phyloP scores from a whole-genome alignment of 73 alveolate genomes.

The Tetrahymena malaccensis region DNA sequence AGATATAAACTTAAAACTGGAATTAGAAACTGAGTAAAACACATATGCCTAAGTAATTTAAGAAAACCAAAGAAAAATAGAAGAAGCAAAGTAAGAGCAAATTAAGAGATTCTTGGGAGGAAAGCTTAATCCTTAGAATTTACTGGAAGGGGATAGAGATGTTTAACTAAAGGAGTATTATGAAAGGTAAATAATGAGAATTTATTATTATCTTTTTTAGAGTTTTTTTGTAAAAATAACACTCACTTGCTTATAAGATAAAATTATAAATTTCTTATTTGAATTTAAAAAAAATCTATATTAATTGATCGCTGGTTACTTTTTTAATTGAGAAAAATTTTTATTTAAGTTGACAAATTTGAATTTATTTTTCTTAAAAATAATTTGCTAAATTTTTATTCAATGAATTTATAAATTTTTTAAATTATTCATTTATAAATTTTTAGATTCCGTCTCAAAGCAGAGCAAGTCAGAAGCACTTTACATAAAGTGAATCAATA shows the following conservation, averaged over 20 bases:
- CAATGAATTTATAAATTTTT: background rate
- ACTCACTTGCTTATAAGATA: too few relatives aligned
- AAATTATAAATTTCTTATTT: too few relatives aligned
- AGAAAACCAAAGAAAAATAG: background rate
- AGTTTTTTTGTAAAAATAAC: too few relatives aligned
- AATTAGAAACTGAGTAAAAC: background rate
- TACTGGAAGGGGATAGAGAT: background rate
- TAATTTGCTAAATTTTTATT: background rate
- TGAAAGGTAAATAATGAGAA: background rate
- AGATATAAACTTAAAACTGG: background rate
- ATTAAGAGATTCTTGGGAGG: background rate
- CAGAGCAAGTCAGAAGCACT: background rate
- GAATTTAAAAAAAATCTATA: too few relatives aligned
- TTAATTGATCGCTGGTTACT: too few relatives aligned
- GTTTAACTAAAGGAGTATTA: background rate
- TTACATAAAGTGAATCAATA: background rate
- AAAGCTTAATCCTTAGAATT: background rate
- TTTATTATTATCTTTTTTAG: too few relatives aligned
- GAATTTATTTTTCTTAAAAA: background rate
- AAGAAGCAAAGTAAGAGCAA: background rate
- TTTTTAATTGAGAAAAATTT: too few relatives aligned
- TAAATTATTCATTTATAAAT: background rate
- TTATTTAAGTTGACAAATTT: too few relatives aligned
- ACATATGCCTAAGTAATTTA: background rate
- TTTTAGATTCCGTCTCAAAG: background rate